Evolutionary conservation across 2,329 filamentous ascomycete genomes (phyloP), one percentile per base, ranked within the genome.

Genomic region (Exophiala xenobiotica): DNA sequence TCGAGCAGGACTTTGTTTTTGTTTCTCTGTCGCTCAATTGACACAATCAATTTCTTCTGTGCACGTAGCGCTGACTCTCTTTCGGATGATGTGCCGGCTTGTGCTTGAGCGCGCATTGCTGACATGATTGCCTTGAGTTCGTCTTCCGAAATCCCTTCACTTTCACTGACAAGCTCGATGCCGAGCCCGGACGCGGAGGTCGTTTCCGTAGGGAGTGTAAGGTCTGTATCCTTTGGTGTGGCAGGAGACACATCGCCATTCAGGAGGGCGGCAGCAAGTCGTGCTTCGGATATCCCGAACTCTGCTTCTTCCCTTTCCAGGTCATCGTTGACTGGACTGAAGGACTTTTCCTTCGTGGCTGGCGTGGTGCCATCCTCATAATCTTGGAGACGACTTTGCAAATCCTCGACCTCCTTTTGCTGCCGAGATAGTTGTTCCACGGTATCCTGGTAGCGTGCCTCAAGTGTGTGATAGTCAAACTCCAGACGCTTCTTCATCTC

Each of bases 401-500:
- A 42, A 11, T 66, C 64, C 26, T 61, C 59, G 27, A 64, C 54
- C 8, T 55, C 58, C 40, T 62, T 58, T 49, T 62, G 57, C 38
- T 59, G 54, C 35, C 60, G 46, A 22, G 49, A 50, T 12, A 59
- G 67, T 44, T 74, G 70, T 53, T 75, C 72, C 46, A 72, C 67
- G 1, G 71, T 68, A 50, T 69, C 69, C 39, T 70, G 63, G 14
- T 74, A 67, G 12, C 73, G 65, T 51, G 73, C 72, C 6, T 70
- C 72, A 12, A 76, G 65, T 11, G 71, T 68, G 53, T 74, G 71
- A 49, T 75, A 75, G 57, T 76, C 72, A 53, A 74, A 73, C 53
- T 76, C 73, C 7, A 76, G 63, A 52, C 74, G 68, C 49, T 74
- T 75, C 60, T 76, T 76, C 53, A 75, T 63, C 38, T 71, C 70